These are phyloP conservation scores for Russula foetens DNA, from an alignment of 768 basidiomycete genomes.

Conservation along the genomic window DNA sequence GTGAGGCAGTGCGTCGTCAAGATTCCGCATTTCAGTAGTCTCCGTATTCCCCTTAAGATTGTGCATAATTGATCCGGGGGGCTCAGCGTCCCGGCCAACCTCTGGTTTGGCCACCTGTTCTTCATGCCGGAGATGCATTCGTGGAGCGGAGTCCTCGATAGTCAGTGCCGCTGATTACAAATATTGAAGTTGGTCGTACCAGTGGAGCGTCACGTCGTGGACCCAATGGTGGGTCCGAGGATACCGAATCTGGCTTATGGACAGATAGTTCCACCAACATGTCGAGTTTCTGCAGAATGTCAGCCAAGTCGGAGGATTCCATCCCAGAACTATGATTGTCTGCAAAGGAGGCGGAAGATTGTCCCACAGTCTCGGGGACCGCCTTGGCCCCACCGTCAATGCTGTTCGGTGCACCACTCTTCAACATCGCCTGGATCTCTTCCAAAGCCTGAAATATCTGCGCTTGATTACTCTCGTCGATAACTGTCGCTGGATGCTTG, in stretches of 20 bases:
- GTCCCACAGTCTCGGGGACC: conserved; percentile 10
- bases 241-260: background rate
- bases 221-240: background rate
- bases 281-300: conserved; percentile 33
- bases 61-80: background rate
- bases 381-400: conserved; percentile 14
- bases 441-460: conserved; percentile 25
- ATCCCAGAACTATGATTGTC: background rate
- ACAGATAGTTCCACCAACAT: conserved; percentile 26
- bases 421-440: conserved; percentile 34
- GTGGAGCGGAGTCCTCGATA: background rate
- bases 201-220: background rate
- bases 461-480: background rate
- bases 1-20: conserved; percentile 40
- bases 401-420: conserved; percentile 31
- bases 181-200: background rate
- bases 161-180: background rate
- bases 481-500: too few relatives aligned
- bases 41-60: background rate
- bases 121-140: background rate
- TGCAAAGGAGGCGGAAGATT: conserved; percentile 20
- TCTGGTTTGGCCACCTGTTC: background rate
- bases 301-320: conserved; percentile 22
- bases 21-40: conserved; percentile 31
- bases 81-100: background rate